Evolutionary conservation across 164 flowering plant genomes (phyloP), one percentile per base, ranked within the genome.

Genomic region (Cinnamomum micranthum): DNA sequence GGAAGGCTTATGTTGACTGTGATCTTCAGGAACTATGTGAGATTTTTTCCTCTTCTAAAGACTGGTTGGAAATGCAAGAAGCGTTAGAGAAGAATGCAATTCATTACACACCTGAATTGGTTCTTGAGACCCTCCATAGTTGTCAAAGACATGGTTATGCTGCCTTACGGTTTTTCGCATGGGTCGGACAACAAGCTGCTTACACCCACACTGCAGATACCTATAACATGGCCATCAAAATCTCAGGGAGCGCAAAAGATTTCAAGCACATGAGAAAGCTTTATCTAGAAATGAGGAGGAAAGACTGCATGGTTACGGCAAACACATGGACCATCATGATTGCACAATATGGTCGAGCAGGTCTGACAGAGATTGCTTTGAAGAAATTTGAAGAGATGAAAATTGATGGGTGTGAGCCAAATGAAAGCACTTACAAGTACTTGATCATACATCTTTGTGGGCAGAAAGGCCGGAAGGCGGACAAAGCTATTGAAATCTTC

Each of bases 261-360:
- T 95, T 93, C 77, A 86, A 82, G 77, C 84, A 86, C 78, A 95
- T 93, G 98, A 88, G 93, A 81, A 79, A 65, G 68, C 88, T 95
- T 10, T 88, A 85, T 70, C 76, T 47, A 65, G 97, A 95, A 78
- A 93, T 93, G 97, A 86, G 81, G 81, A 90, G 97, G 82, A 86
- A 79, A 50, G 83, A 89, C 2, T 79, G 15, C 77, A 28, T 72
- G 23, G 65, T 84, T 71, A 85, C 94, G 72, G 73, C 95, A 47
- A 86, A 95, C 73, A 90, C 97, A 66, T 95, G 97, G 97, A 87
- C 91, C 74, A 91, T 95, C 82, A 89, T 91, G 91, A 88, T 95
- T 64, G 80, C 90, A 85, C 89, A 84, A 72, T 91, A 90, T 73
- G 97, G 93, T 55, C 84, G 94, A 77, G 87, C 84, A 6, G 97